phyloP scores from a whole-genome alignment of 2,329 filamentous ascomycete species.

The Epichloe uncinata region DNA sequence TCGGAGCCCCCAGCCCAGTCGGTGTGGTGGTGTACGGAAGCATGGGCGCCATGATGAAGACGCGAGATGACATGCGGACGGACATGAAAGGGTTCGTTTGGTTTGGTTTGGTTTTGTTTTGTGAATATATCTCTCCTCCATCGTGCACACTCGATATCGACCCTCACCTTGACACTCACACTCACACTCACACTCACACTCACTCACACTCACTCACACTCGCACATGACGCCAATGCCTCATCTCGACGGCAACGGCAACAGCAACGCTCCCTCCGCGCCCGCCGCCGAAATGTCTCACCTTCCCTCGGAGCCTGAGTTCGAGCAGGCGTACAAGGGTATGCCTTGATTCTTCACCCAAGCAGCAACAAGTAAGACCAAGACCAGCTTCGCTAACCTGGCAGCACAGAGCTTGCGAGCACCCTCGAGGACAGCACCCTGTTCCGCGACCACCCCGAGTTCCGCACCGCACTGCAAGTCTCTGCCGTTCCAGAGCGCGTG shows the following conservation, averaged over 20 bases:
- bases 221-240: background rate
- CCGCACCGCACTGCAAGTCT: conserved; percentile 76
- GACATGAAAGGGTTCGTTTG: background rate
- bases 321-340: conserved; percentile 94
- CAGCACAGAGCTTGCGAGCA: conserved; percentile 71
- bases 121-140: too few species aligned
- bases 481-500: conserved; percentile 83
- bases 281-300: conserved; percentile 54
- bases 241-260: conserved; percentile 2
- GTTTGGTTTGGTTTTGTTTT: too few species aligned
- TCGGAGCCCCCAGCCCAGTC: background rate
- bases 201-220: too few species aligned
- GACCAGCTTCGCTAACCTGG: background rate
- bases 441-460: conserved; percentile 94
- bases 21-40: too few species aligned
- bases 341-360: background rate
- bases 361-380: background rate
- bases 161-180: too few species aligned
- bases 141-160: too few species aligned
- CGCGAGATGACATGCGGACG: background rate
- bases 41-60: background rate
- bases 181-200: background rate
- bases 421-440: conserved; percentile 84
- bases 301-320: conserved; percentile 87
- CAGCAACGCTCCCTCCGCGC: background rate